phyloP scores from a whole-genome alignment of 2,329 filamentous ascomycete genomes.

The Talaromyces piceae region DNA sequence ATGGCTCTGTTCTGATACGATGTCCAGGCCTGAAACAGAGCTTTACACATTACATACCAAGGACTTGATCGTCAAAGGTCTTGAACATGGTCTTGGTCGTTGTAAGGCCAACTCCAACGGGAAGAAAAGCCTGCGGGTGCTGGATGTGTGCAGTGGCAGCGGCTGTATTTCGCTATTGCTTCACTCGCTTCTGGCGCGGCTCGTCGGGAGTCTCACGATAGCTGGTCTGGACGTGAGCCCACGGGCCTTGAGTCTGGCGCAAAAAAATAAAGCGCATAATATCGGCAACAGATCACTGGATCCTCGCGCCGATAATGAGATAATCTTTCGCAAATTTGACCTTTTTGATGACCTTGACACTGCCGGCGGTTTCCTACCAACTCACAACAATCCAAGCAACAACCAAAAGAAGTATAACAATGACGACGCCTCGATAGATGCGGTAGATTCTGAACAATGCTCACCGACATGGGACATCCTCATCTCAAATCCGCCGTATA shows the following conservation, averaged over 20 bases:
- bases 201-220: conserved; percentile 42
- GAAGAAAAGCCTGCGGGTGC: conserved; percentile 45
- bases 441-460: background rate
- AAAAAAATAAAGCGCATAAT: conserved; percentile 55
- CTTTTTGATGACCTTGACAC: conserved; percentile 23
- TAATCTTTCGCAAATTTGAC: conserved; percentile 44
- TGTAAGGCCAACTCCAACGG: too few species aligned
- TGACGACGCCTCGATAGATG: background rate
- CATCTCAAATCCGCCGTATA: conserved; percentile 86
- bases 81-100: too few species aligned
- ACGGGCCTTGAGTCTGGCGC: conserved; percentile 57
- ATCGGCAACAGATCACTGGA: conserved; percentile 21
- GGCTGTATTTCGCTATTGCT: conserved; percentile 82
- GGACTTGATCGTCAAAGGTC: conserved; percentile 29
- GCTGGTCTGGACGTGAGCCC: conserved; percentile 67
- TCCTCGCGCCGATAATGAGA: conserved; percentile 20
- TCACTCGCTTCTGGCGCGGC: conserved; percentile 50
- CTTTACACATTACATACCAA: conserved; percentile 56
- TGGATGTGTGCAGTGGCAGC: conserved; percentile 86
- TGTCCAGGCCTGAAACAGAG: conserved; percentile 66
- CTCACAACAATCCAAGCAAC: background rate
- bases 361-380: conserved; percentile 6
- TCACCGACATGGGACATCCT: conserved; percentile 52
- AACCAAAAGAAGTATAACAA: too few species aligned
- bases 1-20: conserved; percentile 22